Base-by-base conservation (phyloP, 2,329 filamentous ascomycete genomes). In the Ceratocystis harringtonii region DNA sequence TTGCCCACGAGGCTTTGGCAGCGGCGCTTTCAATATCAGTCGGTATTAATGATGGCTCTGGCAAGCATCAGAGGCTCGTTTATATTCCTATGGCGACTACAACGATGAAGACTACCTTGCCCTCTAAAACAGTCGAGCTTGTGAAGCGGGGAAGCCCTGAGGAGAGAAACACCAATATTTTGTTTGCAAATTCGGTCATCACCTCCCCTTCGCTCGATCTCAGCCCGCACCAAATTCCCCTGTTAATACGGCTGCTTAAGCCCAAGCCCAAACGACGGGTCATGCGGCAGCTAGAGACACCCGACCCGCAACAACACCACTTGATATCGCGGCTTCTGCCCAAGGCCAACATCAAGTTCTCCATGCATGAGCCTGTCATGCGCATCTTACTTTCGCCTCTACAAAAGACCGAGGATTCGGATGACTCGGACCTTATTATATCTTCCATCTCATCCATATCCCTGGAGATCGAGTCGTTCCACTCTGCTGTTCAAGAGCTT, bases 81-180 rank as follows among this genome's bases (percentile, higher is more conserved):
- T 99, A 99, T 73, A 84, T 99, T 55, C 94, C 94, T 0, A 97
- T 99, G 94, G 89, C 92, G 22, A 99, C 94, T 1, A 96, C 92
- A 2, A 99, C 86, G 0, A 84, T 97, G 67, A 90, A 92, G 74
- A 97, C 94, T 0, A 99, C 95, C 0, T 77, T 97, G 6, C 92
- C 92, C 5, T 95, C 94, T 12, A 96, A 97, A 75, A 95, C 92
- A 0, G 86, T 99, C 10, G 88, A 92, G 72, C 82, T 92, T 64
- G 83, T 86, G 1, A 82, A 86, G 66, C 82, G 87, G 43, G 87
- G 87, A 19, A 86, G 84, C 45, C 80, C 82, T 10, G 87, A 88
- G 69, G 91, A 97, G 75, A 85, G 90, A 68, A 99, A 99, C 71
- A 89, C 90, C 61, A 99, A 99, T 72, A 94, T 99, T 48, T 79